Conservation (phyloP, 2,329 filamentous ascomycete genomes). For the Pseudogymnoascus sp. region DNA sequence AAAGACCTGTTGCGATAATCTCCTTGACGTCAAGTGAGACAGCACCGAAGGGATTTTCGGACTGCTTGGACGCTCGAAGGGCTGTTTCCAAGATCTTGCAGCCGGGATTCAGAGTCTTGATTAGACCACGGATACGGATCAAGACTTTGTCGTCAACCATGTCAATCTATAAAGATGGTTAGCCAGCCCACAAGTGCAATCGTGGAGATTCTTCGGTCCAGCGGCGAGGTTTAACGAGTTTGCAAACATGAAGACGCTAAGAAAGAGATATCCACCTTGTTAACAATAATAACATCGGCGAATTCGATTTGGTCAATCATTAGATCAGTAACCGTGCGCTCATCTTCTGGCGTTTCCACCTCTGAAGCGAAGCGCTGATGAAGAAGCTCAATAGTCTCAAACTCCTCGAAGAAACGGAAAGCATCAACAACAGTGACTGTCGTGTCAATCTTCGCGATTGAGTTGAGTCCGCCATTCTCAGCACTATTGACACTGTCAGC, state of each 20-base stretch:
- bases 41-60: not conserved
- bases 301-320: slow-evolving; percentile 76
- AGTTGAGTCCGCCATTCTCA: slow-evolving; percentile 54
- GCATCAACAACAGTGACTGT: slow-evolving; percentile 66
- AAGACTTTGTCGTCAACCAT: slow-evolving; percentile 32
- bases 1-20: slow-evolving; percentile 58
- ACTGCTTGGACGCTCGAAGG: slow-evolving; percentile 42
- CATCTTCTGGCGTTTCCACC: slow-evolving; percentile 58
- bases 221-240: not conserved
- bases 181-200: not conserved
- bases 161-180: slow-evolving; percentile 26
- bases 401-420: slow-evolving; percentile 64
- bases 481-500: slow-evolving; percentile 29
- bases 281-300: slow-evolving; percentile 63
- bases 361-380: slow-evolving; percentile 51
- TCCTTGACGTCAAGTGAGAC: slow-evolving; percentile 41
- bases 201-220: not conserved
- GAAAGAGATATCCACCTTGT: slow-evolving; percentile 53
- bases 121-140: slow-evolving; percentile 41
- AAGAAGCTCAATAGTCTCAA: slow-evolving; percentile 60
- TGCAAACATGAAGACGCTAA: not conserved
- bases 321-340: slow-evolving; percentile 64
- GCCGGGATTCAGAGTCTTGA: slow-evolving; percentile 56
- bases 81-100: slow-evolving; percentile 56
- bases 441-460: slow-evolving; percentile 59